Conservation (phyloP, 169 alveolate species). For the Eimeria praecox region DNA sequence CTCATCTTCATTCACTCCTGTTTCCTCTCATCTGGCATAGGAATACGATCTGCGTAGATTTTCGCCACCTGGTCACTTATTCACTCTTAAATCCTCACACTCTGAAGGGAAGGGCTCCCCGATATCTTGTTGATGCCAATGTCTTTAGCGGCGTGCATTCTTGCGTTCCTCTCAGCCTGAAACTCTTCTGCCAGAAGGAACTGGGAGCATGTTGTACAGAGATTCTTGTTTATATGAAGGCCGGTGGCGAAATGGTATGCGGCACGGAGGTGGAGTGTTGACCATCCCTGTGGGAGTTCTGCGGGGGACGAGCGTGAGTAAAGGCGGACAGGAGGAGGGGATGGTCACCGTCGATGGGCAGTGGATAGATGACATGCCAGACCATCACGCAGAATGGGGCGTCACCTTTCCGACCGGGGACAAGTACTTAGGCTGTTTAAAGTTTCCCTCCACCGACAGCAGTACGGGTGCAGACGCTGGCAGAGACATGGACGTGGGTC, state of each 20-base stretch:
- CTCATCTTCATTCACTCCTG: neutral
- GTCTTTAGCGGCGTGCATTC: neutral
- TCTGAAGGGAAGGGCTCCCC: neutral
- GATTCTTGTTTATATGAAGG: slow-evolving; percentile 77
- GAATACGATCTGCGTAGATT: neutral
- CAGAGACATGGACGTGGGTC: neutral
- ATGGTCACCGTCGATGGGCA: slow-evolving; percentile 72
- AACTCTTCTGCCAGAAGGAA: slow-evolving; percentile 74
- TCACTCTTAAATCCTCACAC: neutral
- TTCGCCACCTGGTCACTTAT: neutral
- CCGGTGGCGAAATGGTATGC: slow-evolving; percentile 77
- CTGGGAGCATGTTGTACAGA: slow-evolving; percentile 62
- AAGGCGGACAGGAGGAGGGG: neutral
- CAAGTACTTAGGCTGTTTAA: slow-evolving; percentile 76
- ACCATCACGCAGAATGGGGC: slow-evolving; percentile 73
- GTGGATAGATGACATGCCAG: slow-evolving; percentile 79
- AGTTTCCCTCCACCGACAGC: neutral
- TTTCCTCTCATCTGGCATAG: neutral
- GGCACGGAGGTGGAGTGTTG: slow-evolving; percentile 82
- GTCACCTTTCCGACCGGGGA: slow-evolving; percentile 82
- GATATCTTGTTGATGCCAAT: neutral
- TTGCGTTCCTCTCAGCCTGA: slow-evolving; percentile 63
- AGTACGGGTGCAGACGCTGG: neutral
- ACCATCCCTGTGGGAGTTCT: slow-evolving; percentile 50
- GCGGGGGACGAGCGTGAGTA: neutral